Base-by-base conservation (phyloP, 2,329 filamentous ascomycete species). In the Cytospora piceicola region DNA sequence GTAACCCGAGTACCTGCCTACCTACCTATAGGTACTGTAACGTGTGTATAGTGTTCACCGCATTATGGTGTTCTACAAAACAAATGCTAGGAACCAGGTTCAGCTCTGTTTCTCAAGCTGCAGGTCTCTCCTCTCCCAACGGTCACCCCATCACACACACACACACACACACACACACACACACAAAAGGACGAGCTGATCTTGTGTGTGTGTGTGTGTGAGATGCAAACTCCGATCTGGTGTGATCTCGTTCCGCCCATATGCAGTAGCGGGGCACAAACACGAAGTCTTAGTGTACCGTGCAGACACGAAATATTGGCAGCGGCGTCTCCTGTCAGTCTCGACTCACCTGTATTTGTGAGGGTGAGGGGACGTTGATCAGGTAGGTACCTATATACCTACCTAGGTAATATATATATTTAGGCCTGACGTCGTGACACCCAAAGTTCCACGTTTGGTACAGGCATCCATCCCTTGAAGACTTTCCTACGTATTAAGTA, bases 201-300 rank as follows among this genome's bases (percentile, higher is more conserved):
- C n/a, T 29, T 36, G 34, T 15, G 12, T 34, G 34, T 14, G 34
- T 14, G 34, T 36, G 34, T 36, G 34, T 14, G 34, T 36, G 34
- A 36, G 12, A 12, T n/a, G n/a, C n/a, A 12, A 36, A 36, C 12
- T 22, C 42, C 4, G 20, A 49, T 49, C 4, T n/a, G n/a, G n/a
- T 8, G 4, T 36, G 34, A 7, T 49, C n/a, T 12, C 12, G n/a
- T 49, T n/a, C 42, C n/a, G 42, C 42, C n/a, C 9, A 22, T 24
- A 49, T 49, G 42, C 42, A 49, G 42, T 49, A 49, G 42, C 42
- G 42, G 42, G 42, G 42, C 42, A 5, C 42, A n/a, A 49, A 49
- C 42, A 49, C 42, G 42, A 49, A 49, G 42, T 49, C 9, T 22
- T 49, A 42, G 34, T 36, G 14, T 36, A 36, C 34, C 3, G 34